phyloP scores from a whole-genome alignment of 805 yeast species.

The Candida lessepsii region DNA sequence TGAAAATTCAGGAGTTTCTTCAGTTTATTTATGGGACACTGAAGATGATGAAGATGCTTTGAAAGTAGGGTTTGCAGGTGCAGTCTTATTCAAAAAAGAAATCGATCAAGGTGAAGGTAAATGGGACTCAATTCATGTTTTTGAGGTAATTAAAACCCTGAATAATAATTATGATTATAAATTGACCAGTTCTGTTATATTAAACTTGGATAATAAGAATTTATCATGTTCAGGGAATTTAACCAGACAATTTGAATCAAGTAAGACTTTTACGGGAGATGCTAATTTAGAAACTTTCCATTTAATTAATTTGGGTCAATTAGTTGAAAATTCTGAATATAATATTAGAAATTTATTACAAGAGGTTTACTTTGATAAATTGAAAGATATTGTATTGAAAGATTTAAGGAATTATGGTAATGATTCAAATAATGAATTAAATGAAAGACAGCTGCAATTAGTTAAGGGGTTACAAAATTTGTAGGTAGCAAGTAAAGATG shows the following conservation, averaged over 20 bases:
- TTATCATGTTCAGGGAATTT: conserved; percentile 73
- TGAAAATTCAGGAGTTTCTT: conserved; percentile 83
- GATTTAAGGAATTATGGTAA: conserved; percentile 39
- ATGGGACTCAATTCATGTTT: conserved; percentile 95
- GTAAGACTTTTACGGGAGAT: conserved; percentile 30
- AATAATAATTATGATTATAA: conserved; percentile 51
- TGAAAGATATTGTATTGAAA: conserved; percentile 72
- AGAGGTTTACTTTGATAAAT: conserved; percentile 93
- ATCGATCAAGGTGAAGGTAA: conserved; percentile 50
- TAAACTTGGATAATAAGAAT: conserved; percentile 50
- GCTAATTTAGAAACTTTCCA: conserved; percentile 59
- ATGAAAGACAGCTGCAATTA: conserved; percentile 37
- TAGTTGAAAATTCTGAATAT: conserved; percentile 85
- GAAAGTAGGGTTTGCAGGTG: conserved; percentile 80
- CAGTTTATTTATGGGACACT: conserved; percentile 90
- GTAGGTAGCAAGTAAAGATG: neutral
- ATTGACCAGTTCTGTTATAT: conserved; percentile 83
- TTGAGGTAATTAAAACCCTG: conserved; percentile 58
- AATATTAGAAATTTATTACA: conserved; percentile 84
- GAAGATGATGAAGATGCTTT: conserved; percentile 46
- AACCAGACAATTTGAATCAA: conserved; percentile 76
- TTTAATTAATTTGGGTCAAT: conserved; percentile 77
- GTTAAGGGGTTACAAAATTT: conserved; percentile 34
- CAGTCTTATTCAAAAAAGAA: conserved; percentile 76
- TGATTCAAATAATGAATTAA: conserved; percentile 29